phyloP scores from a whole-genome alignment of 2,329 filamentous ascomycete genomes.

The Penicillium sp. region DNA sequence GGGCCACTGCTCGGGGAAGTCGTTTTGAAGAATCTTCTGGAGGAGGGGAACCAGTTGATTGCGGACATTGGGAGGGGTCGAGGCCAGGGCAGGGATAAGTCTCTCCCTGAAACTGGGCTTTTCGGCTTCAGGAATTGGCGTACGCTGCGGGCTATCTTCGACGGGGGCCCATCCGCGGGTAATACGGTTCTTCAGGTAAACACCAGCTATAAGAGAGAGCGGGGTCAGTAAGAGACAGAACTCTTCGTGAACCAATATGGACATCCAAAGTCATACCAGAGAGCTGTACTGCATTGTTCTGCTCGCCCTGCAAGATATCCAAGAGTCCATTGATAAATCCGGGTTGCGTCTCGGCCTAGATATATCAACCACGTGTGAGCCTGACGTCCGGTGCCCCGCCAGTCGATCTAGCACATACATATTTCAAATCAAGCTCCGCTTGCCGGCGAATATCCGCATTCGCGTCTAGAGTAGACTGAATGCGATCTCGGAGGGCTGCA shows the following conservation, averaged over 20 bases:
- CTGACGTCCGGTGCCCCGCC: constrained; percentile 12
- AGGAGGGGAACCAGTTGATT: constrained; percentile 91
- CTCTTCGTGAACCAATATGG: background rate
- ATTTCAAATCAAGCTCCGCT: constrained; percentile 64
- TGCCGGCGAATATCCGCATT: constrained; percentile 61
- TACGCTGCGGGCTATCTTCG: constrained; percentile 70
- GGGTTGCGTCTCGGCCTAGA: constrained; percentile 80
- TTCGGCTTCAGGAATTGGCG: constrained; percentile 80
- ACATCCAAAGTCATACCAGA: constrained; percentile 65
- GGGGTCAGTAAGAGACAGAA: constrained; percentile 17
- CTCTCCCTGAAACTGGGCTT: constrained; percentile 83
- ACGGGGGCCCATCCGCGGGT: constrained; percentile 82
- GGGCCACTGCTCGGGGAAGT: constrained; percentile 93
- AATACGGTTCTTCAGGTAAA: constrained; percentile 97
- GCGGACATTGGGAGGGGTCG: constrained; percentile 75
- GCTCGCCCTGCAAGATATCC: constrained; percentile 85
- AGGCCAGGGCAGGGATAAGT: constrained; percentile 82
- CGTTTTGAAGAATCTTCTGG: constrained; percentile 91
- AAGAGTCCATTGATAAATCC: constrained; percentile 89
- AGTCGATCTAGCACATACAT: constrained; percentile 47
- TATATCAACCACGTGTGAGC: constrained; percentile 19
- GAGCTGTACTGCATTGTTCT: constrained; percentile 77
- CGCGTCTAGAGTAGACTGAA: constrained; percentile 61
- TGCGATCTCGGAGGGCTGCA: constrained; percentile 59
- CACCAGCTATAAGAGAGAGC: constrained; percentile 63